Evolutionary conservation across 495 filamentous ascomycete species (phyloP), one percentile per base, ranked within the genome.

Genomic region (Penicillium angulare): DNA sequence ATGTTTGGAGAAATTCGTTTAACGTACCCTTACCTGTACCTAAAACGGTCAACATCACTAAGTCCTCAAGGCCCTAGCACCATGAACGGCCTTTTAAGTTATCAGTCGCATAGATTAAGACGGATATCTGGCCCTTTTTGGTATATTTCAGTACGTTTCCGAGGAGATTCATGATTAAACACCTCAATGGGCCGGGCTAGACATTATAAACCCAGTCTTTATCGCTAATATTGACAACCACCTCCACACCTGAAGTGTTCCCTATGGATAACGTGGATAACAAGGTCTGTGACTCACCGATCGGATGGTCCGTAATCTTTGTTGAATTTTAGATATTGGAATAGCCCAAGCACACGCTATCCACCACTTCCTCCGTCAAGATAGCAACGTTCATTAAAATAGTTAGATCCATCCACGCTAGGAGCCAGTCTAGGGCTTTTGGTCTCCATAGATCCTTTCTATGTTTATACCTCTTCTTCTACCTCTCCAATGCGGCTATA

Each of bases 131-230:
- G 3, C 87, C 87, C 0, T 70, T 65, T 10, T 63, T 59, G 9
- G 82, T 88, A 55, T 87, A 89, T 53, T 90, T 90, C 20, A 89
- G 66, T 0, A 86, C 78, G 60, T 90, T 90, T 8, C 87, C 83
- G 38, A 87, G 78, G 5, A 90, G 55, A 56, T 90, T 89, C 82
- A 88, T 86, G 18, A 90, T 69, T 13, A 88, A 66, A 10, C 87
- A 74, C 20, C 82, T 73, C 44, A 86, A 66, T 0, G 84, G 82
- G 0, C 85, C 86, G 0, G 84, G 80, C 35, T 86, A 78, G 0
- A 78, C 74, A 9, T 62, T 65, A 60, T 82, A 87, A 18, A 72
- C 40, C 66, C 79, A 87, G 39, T 64, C 56, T 31, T 79, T 73
- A 5, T 70, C 10, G 63, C 63, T 23, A 36, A 59, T 43, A 59